Base-by-base conservation (phyloP, 306 rosid genomes). In the Dicorynia guianensis region DNA sequence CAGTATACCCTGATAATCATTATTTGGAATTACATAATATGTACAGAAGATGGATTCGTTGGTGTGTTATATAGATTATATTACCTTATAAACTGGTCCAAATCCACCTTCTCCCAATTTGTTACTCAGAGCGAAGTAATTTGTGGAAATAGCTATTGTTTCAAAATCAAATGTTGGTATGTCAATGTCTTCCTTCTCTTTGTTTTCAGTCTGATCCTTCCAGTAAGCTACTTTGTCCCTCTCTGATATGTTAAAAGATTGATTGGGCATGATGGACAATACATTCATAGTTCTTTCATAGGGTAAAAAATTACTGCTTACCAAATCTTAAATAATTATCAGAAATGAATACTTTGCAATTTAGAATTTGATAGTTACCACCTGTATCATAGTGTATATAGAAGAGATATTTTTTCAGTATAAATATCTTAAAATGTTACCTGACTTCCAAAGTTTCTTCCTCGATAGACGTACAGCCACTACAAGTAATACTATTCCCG, bases 31-130 rank as follows among this genome's bases (percentile, higher is more conserved):
- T 55, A 20, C 9, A 8, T 30, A 35, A 71, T 76, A 20, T 54
- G 13, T 52, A 72, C 15, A 44, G 47, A 71, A 76, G 53, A 69
- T 44, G 53, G 59, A 43, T 49, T 65, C 14, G 13, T 1, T 62
- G 10, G 46, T 11, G 44, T 20, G 43, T 13, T 62, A 18, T 18
- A 47, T 42, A 49, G n/a, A 25, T 18, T 8, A 48, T 40, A 18
- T 53, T 69, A 88, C 89, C 90, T 86, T 89, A 65, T 77, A 86
- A 80, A 88, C 89, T 0, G 83, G 69, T 42, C 93, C 90, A 71
- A 86, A 88, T 20, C 90, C 90, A 14, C 93, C 87, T 46, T 84
- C 79, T 17, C 91, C 91, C 12, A 89, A 63, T 64, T 80, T 84
- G 63, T 89, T 82, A 44, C 15, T 47, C 25, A 9, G 3, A 49